These are phyloP conservation scores for Penicillium sumatraense DNA, from an alignment of 2,329 filamentous ascomycete species.

Conservation along the genomic window DNA sequence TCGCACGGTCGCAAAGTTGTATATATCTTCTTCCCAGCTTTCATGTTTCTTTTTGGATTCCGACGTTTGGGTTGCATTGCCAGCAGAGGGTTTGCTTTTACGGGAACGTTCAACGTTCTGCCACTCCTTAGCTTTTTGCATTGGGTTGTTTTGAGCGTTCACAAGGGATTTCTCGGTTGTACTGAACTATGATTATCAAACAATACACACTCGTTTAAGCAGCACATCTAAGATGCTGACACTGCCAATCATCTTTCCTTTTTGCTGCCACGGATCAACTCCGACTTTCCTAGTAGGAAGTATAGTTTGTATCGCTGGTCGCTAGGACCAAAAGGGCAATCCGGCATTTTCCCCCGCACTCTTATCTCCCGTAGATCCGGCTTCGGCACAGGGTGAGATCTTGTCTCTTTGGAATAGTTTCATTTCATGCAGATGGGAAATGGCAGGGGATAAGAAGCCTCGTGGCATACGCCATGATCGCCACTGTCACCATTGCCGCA, in stretches of 20 bases:
- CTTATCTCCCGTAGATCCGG: slow-evolving; percentile 14
- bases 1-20: not conserved
- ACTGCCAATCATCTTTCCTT: too few relatives aligned
- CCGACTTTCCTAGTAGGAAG: not conserved
- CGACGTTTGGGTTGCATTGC: too few relatives aligned
- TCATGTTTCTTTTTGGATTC: not conserved
- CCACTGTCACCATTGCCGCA: slow-evolving; percentile 32
- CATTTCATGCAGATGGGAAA: slow-evolving; percentile 1
- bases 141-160: not conserved
- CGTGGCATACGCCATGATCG: slow-evolving; percentile 37
- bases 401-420: not conserved
- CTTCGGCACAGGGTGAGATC: not conserved
- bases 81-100: too few relatives aligned
- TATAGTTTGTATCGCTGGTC: not conserved
- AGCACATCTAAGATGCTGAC: not conserved
- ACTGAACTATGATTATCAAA: not conserved
- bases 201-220: not conserved
- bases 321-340: slow-evolving; percentile 11
- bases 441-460: slow-evolving; percentile 28
- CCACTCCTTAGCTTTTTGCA: not conserved
- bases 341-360: slow-evolving; percentile 15
- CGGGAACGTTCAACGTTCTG: not conserved
- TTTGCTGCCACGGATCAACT: not conserved
- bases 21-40: not conserved
- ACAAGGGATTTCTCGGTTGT: not conserved